Evolutionary conservation across 352 stramenopile genomes (phyloP), one percentile per base, ranked within the genome.

Genomic region (Phytopythium delawarense): DNA sequence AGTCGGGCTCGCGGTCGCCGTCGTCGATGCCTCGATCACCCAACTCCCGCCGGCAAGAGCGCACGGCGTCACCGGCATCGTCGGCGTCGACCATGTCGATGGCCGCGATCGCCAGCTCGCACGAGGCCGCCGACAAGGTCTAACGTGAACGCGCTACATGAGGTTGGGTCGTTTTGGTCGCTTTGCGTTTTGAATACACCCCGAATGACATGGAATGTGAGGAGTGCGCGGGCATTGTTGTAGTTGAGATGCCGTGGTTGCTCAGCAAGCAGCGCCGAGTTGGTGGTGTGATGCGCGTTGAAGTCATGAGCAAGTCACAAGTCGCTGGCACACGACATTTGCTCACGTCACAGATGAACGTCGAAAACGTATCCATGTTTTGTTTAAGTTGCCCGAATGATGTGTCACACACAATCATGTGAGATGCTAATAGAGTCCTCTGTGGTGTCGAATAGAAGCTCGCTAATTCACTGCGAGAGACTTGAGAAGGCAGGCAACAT

Each of bases 101-200:
- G 71, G 78, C 74, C 12, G 76, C 88, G 40, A 72, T 91, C 12
- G 78, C 81, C 20, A 62, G 72, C 35, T 80, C 79, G 35, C 77
- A 86, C 46, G 77, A 84, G 35, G 66, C 59, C 3, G 68, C 65
- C 6, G 70, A 84, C 25, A 66, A 64, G 39, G 64, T 71, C 21
- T 70, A 61, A 15, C 35, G 35, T 40, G 53, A 35, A 15, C 42
- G 37, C 20, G 20, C 5, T 45, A 15, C 12, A 57, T 46, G 32
- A 13, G 6, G 32, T 44, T 58, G 13, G 32, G 28, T 35, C 46
- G 52, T 34, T 44, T 45, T 42, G 51, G 4, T 16, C 20, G 7
- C 12, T 7, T 25, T 8, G 9, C 20, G 39, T 32, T 20, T 37
- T 1, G 28, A 32, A 35, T 35, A 37, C 48, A 37, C 28, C 28